Evolutionary conservation across 805 yeast species (phyloP).

Genomic region (Cyberlindnera mycetangii): DNA sequence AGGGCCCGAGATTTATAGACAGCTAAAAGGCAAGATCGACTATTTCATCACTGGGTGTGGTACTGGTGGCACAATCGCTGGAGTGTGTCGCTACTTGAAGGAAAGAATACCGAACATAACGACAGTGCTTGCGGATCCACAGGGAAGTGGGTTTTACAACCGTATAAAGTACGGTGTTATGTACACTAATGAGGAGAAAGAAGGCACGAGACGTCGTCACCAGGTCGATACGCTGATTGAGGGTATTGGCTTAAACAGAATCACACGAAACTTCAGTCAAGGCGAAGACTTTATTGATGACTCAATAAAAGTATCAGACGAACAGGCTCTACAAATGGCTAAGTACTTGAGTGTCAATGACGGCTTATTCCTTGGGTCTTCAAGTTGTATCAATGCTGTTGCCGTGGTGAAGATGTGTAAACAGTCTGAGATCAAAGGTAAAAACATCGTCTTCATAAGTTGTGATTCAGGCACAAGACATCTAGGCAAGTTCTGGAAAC

Average conservation of each 20-base stretch:
- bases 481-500: constrained; percentile 87
- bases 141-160: constrained; percentile 89
- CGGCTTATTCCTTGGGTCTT: constrained; percentile 88
- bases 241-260: constrained; percentile 87
- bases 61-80: constrained; percentile 96
- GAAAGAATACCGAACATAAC: constrained; percentile 38
- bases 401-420: constrained; percentile 71
- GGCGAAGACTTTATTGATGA: constrained; percentile 75
- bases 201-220: constrained; percentile 91
- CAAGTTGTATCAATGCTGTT: constrained; percentile 91
- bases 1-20: constrained; percentile 89
- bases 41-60: constrained; percentile 90
- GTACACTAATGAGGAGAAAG: constrained; percentile 86
- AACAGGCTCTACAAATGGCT: constrained; percentile 86
- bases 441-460: constrained; percentile 76
- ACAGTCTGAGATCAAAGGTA: constrained; percentile 43
- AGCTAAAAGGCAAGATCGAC: constrained; percentile 63
- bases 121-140: constrained; percentile 85
- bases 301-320: constrained; percentile 75
- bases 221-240: constrained; percentile 95
- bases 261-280: constrained; percentile 74
- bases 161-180: constrained; percentile 86
- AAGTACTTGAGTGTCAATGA: constrained; percentile 74
- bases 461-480: constrained; percentile 94
- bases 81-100: constrained; percentile 75